Base-by-base conservation (phyloP, 805 yeast species). In the Candida railenensis region DNA sequence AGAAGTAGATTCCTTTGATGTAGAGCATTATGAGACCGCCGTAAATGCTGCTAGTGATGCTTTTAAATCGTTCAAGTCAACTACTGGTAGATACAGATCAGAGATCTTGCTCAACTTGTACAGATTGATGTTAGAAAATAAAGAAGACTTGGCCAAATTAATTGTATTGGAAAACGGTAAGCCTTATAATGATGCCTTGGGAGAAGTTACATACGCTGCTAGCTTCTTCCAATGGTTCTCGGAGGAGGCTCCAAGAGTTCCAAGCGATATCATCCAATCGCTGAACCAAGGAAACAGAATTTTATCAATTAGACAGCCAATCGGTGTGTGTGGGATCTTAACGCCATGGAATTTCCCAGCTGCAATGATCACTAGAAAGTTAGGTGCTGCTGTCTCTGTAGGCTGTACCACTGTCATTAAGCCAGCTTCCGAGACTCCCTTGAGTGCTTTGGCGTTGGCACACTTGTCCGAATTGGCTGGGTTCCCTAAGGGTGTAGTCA, bases 141-240 rank as follows among this genome's bases (percentile, higher is more conserved):
- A 71, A 22, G 81, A 78, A 4, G 94, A 86, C 58, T 73, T 87
- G 50, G 91, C 89, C 30, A 74, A 63, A 47, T 60, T 87, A 42
- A 71, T 82, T 44, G 80, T 87, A 14, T 63, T 80, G 50, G 95
- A 87, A 59, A 87, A 87, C 59, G 95, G 95, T 32, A 87, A 87
- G 63, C 78, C 91, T 1, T 64, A 74, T 12, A 75, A 80, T 1
- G 94, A 87, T 59, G 83, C 92, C n/a, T 59, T 67, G 42, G 91
- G 90, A 3, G 94, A 87, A 61, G 74, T 86, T 22, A 62, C 57
- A 42, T 82, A 83, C 54, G 83, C 86, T 8, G 85, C 89, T 1
- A 78, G 87, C 4, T 90, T 86, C 65, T 86, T 88, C 62, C 90
- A 89, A 59, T 91, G 97, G 97, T 91, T 82, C 60, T 75, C 95